Conservation (phyloP, 495 filamentous ascomycete genomes). For the Penicillium desertorum region DNA sequence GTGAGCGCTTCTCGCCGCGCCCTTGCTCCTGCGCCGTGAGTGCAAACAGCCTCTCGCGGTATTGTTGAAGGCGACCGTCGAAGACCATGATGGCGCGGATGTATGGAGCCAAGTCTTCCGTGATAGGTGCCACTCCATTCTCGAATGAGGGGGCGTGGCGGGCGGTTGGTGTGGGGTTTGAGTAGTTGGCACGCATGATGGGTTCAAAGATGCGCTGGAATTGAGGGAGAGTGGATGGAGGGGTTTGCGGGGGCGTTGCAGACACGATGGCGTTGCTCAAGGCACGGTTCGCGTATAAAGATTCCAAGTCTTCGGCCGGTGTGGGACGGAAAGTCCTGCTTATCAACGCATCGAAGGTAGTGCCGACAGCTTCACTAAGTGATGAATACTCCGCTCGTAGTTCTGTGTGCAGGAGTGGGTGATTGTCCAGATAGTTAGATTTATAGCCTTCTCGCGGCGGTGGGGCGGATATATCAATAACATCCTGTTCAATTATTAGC, state of each 20-base stretch:
- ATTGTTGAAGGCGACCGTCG: conserved; percentile 66
- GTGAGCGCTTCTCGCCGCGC: conserved; percentile 56
- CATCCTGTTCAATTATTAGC: conserved; percentile 40
- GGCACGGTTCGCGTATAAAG: conserved; percentile 27
- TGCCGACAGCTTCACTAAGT: conserved; percentile 33
- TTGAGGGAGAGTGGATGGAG: conserved; percentile 16
- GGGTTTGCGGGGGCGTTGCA: conserved; percentile 14
- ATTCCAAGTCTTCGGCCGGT: conserved; percentile 23
- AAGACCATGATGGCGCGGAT: conserved; percentile 75
- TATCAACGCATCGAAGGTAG: conserved; percentile 38
- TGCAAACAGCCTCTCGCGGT: conserved; percentile 61
- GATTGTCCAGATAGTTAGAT: conserved; percentile 63
- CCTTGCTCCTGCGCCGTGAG: conserved; percentile 54
- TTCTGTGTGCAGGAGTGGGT: conserved; percentile 58
- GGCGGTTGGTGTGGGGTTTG: conserved; percentile 27
- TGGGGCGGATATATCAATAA: conserved; percentile 62
- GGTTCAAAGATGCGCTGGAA: conserved; percentile 38
- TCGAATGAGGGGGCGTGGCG: conserved; percentile 66
- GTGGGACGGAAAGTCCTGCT: conserved; percentile 36
- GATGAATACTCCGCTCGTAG: conserved; percentile 42
- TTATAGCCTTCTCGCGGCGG: conserved; percentile 56
- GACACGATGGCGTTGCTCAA: conserved; percentile 24
- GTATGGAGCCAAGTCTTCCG: conserved; percentile 79
- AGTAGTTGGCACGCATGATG: conserved; percentile 35
- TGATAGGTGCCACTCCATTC: conserved; percentile 59